These are phyloP conservation scores for Cladophialophora exuberans DNA, from an alignment of 2,329 filamentous ascomycete genomes.

Conservation along the genomic window DNA sequence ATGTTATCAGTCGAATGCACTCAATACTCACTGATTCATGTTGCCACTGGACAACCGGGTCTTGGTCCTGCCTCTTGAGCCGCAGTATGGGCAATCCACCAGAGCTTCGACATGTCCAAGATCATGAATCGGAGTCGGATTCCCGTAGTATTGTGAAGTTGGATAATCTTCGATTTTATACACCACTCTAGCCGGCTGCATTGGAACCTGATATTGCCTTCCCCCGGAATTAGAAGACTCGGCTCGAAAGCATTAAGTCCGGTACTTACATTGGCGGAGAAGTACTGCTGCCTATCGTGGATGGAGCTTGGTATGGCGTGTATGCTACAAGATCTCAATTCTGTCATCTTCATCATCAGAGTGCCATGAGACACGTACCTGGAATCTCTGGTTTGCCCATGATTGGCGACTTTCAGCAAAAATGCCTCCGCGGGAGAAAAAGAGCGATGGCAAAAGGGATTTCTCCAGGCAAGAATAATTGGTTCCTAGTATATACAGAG, in stretches of 20 bases:
- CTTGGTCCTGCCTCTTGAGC: slow-evolving; percentile 9
- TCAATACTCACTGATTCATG: slow-evolving; percentile 16
- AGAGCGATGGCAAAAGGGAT: not conserved
- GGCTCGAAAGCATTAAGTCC: not conserved
- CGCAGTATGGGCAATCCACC: slow-evolving; percentile 19
- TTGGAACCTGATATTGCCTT: slow-evolving; percentile 7
- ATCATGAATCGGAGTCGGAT: slow-evolving; percentile 6
- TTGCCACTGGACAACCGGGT: slow-evolving; percentile 11
- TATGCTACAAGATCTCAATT: not conserved
- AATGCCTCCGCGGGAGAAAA: not conserved
- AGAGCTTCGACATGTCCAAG: slow-evolving; percentile 14
- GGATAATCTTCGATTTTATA: not conserved
- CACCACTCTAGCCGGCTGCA: not conserved
- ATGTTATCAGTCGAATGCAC: not conserved
- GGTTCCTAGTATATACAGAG: not conserved
- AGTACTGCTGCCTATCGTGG: not conserved
- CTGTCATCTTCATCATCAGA: no score
- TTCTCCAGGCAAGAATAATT: not conserved
- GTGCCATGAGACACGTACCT: not conserved
- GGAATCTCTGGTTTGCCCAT: slow-evolving; percentile 1
- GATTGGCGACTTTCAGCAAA: not conserved
- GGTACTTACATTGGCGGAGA: not conserved
- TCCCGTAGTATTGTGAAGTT: not conserved
- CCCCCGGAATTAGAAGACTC: not conserved
- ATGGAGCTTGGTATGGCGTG: slow-evolving; percentile 1